Evolutionary conservation across 2,329 filamentous ascomycete genomes (phyloP), one percentile per base, ranked within the genome.

Genomic region (Metarhizium brunneum): DNA sequence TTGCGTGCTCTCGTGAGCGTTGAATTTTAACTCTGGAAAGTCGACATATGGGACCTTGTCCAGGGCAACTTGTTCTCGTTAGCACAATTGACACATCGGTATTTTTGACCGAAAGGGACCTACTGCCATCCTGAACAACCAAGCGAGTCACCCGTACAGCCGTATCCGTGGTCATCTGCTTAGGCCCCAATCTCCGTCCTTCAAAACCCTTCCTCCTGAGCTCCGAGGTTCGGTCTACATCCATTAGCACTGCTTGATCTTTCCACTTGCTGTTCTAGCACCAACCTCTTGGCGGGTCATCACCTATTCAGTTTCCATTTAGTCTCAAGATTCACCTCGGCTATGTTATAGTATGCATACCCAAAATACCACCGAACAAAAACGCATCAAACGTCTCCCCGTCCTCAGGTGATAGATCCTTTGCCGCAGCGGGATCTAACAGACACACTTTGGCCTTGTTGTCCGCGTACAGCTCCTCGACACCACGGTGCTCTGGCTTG

Each of bases 141-240:
- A 95, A 86, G 61, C 94, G 83, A 36, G 94, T 97, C 48, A 96
- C 92, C 62, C 94, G 82, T 52, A 96, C 94, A 4, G 94, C 94
- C 20, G 94, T 99, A 69, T 99, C 94, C 4, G 94, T 99, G 3
- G 94, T 97, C 92, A 99, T 96, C 72, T 99, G 94, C 64, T 92
- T 86, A 7, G 92, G 90, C 0, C 94, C 94, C 35, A 99, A 78
- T 56, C 94, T 82, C 54, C 94, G 85, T 56, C 92, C 91, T 56
- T 86, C 79, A 65, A 95, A 99, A 3, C 94, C 94, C 69, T 97
- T 96, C 72, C 90, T 91, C 53, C 94, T 85, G 64, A 99, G 76
- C 71, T 99, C 94, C n/a, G 89, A 92, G 4, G 94, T 99, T 59
- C 94, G 86, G 72, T 97, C 92, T 95, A 20, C n/a, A 25, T 25